A percentile compares a stretch with the other conserved stretches of the same genome.
Conservation (phyloP, 441 rosid genomes). For the Macaranga tanarius region DNA sequence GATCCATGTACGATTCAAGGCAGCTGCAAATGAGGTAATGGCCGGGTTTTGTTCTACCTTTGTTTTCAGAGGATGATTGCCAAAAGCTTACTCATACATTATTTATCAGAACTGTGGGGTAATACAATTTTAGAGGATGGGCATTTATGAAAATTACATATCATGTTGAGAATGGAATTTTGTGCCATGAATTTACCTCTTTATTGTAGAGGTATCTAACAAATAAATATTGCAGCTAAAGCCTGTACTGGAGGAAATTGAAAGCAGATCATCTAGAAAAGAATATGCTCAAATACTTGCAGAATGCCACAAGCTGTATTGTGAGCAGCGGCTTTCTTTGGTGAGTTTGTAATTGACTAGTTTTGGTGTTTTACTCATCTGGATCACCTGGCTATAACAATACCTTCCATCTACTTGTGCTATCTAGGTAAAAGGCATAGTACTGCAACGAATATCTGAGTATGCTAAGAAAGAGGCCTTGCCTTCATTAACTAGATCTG, state of each 20-base stretch:
- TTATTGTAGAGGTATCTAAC: slow-evolving; percentile 19
- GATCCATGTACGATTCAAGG: slow-evolving; percentile 93
- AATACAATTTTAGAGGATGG: background rate
- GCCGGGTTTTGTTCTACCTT: slow-evolving; percentile 13
- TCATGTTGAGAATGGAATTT: slow-evolving; percentile 1
- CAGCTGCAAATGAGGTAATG: slow-evolving; percentile 89
- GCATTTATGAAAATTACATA: background rate
- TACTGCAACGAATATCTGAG: slow-evolving; percentile 85
- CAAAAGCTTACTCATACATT: background rate
- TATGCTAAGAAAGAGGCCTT: slow-evolving; percentile 89
- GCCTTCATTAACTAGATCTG: slow-evolving; percentile 94
- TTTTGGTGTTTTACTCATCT: slow-evolving; percentile 14
- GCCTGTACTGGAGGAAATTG: slow-evolving; percentile 85
- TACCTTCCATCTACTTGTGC: slow-evolving; percentile 15
- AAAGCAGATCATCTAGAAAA: slow-evolving; percentile 90
- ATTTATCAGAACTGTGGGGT: background rate
- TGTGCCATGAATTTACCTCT: slow-evolving; percentile 1
- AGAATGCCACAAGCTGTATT: slow-evolving; percentile 91
- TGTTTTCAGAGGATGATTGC: slow-evolving; percentile 11
- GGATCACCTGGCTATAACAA: slow-evolving; percentile 25
- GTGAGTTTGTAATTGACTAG: slow-evolving; percentile 46
- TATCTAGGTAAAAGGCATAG: slow-evolving; percentile 82
- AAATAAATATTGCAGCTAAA: slow-evolving; percentile 65
- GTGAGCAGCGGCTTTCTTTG: slow-evolving; percentile 93
- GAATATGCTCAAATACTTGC: slow-evolving; percentile 81